Evolutionary conservation across 1,139 yeast genomes (phyloP), one percentile per base, ranked within the genome.

Genomic region (Yamadazyma taylorii): DNA sequence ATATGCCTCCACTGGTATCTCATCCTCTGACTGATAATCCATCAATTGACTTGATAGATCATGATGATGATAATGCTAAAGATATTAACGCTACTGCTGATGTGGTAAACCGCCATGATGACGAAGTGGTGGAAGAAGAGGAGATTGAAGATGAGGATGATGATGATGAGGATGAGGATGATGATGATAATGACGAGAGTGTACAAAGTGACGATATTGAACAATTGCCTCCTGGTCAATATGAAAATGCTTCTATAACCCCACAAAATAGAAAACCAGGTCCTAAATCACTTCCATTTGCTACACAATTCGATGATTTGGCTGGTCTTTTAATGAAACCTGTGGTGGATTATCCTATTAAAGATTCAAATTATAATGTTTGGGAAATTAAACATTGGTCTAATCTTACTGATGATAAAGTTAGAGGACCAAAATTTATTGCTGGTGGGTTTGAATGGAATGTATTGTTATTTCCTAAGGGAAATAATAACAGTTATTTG

Each of bases 341-440:
- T 1, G 40, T 75, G 11, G 68, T 69, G 10, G 75, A 73, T 45
- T 71, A 69, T 39, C 75, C 77, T 2, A 59, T 60, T 1, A 58
- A 55, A 19, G 73, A 55, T 2, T 65, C 66, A 43, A 59, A 67
- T 3, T 63, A 67, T 42, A 68, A 66, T 54, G 85, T 90, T 4
- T 92, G 97, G 97, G 74, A 76, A 38, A 83, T 92, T 38, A 66
- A 68, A 10, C 79, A 82, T 50, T 85, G 95, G 84, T 56, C 64
- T 33, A 56, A 61, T 2, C 63, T 86, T 31, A 67, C 66, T 24
- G 70, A 70, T 5, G 73, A 72, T 23, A 68, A 69, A 44, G 84
- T 46, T 73, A 82, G 71, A 38, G 69, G 75, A 5, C 75, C 75
- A 1, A 58, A 62, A 11, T 83, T 83, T 51, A 69, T 61, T 37